A percentile compares a stretch with the other conserved stretches of the same genome.
Evolutionary conservation across 2,329 filamentous ascomycete species (phyloP).

Genomic region (Trichothecium roseum): DNA sequence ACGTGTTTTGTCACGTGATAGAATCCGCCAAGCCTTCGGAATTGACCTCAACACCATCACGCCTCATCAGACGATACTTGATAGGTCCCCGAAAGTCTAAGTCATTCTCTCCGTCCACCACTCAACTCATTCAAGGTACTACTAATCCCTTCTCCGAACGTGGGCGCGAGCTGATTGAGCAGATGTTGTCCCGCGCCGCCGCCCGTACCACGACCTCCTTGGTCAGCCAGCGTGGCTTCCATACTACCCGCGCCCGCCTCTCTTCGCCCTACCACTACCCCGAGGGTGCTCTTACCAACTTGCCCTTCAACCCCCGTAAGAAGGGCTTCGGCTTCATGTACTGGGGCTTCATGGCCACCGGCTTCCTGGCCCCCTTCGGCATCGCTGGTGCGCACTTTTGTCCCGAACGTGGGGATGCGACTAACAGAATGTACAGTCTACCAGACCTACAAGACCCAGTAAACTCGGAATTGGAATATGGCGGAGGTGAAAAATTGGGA

Average conservation of each 20-base stretch:
- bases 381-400: conserved; percentile 43
- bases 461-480: conserved; percentile 11
- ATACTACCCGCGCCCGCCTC: conserved; percentile 76
- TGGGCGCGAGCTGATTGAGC: conserved; percentile 35
- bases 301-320: conserved; percentile 93
- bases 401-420: not conserved
- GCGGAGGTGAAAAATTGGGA: too few species aligned
- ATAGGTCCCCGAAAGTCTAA: too few species aligned
- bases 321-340: conserved; percentile 75
- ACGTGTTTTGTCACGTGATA: conserved; percentile 9
- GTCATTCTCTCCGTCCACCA: conserved; percentile 8
- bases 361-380: conserved; percentile 52
- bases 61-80: conserved; percentile 2
- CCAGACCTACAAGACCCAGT: conserved; percentile 30
- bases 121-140: conserved; percentile 13
- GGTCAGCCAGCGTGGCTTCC: conserved; percentile 87
- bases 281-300: conserved; percentile 86
- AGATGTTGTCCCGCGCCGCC: conserved; percentile 78
- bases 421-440: conserved; percentile 28
- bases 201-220: conserved; percentile 54
- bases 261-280: conserved; percentile 96
- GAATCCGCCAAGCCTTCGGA: conserved; percentile 11
- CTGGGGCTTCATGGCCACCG: conserved; percentile 57
- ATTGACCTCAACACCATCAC: conserved; percentile 10
- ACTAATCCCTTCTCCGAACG: too few species aligned